Conservation (phyloP, 805 yeast species). For the Saccharomycopsis babjevae region DNA sequence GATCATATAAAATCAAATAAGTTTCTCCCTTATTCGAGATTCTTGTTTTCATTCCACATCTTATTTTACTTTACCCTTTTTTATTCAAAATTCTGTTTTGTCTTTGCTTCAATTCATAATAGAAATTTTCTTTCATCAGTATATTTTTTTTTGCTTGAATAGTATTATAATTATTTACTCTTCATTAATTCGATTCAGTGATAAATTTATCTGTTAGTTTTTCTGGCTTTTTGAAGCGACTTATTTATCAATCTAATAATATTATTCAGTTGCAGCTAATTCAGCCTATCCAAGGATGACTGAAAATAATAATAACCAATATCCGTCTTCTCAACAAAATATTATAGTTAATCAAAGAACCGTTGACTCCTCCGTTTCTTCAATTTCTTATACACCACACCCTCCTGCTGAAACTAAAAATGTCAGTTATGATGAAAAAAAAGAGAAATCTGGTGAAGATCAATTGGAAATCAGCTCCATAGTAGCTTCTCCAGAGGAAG, state of each 20-base stretch:
- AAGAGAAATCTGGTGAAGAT: neutral
- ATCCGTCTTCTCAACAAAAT: neutral
- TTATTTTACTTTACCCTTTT: neutral
- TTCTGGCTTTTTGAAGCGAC: neutral
- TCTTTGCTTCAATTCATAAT: no score
- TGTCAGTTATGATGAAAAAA: neutral
- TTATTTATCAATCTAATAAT: no score
- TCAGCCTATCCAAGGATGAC: neutral
- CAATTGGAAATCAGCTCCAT: neutral
- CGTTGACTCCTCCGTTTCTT: neutral
- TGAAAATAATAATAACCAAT: neutral
- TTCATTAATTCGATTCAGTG: neutral
- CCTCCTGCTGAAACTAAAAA: neutral
- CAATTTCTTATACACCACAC: neutral
- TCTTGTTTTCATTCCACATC: neutral
- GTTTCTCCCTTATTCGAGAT: neutral
- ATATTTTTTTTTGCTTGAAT: no score
- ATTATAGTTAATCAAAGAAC: neutral
- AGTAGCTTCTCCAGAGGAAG: neutral
- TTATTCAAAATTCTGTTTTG: neutral
- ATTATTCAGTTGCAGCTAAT: neutral
- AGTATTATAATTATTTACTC: neutral
- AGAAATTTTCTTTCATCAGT: no score
- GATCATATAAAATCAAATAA: neutral
- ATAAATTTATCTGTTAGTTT: neutral